Base-by-base conservation (phyloP, 495 filamentous ascomycete genomes). In the Daldinia vernicosa region DNA sequence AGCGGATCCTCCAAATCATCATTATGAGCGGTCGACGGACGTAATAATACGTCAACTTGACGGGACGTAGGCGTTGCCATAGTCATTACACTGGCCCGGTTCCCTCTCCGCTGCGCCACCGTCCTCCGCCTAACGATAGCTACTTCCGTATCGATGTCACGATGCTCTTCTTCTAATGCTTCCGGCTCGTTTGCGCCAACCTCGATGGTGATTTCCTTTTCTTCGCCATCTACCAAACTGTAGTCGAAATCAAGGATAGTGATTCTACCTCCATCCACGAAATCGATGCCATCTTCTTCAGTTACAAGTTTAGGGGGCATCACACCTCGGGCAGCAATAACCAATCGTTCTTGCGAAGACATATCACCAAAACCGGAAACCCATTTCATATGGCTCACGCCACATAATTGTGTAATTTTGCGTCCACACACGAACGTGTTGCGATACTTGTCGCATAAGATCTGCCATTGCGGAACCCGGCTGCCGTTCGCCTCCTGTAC, bases 201-300 rank as follows among this genome's bases (percentile, higher is more conserved):
- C 77, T 95, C 93, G 67, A 96, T 90, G 2, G 83, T 88, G 26
- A 91, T 72, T 67, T 90, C 85, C 2, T 75, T 77, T 17, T 80
- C 78, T 28, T 80, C 75, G 6, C 91, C 91, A 78, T 92, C 81
- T 4, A 63, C 77, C 12, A 83, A 66, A 8, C 85, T 80, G 63
- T 91, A 89, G 60, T 88, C 84, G 71, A 96, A 95, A 75, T 95
- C 93, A 53, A 94, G 80, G 7, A 96, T 78, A 11, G 89, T 86
- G n/a, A 96, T 80, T 69, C 93, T 85, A 19, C 93, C 93, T 26
- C 93, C 92, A 69, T 94, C 92, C n/a, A 94, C 86, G 62, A 92
- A 90, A 66, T 84, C 85, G 24, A 94, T 88, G 24, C 87, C 90
- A 69, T 93, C 92, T 62, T 92, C 88, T 53, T 92, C 92, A 35